Evolutionary conservation across 208 protist genomes (phyloP).

Genomic region (Polymyxa betae): DNA sequence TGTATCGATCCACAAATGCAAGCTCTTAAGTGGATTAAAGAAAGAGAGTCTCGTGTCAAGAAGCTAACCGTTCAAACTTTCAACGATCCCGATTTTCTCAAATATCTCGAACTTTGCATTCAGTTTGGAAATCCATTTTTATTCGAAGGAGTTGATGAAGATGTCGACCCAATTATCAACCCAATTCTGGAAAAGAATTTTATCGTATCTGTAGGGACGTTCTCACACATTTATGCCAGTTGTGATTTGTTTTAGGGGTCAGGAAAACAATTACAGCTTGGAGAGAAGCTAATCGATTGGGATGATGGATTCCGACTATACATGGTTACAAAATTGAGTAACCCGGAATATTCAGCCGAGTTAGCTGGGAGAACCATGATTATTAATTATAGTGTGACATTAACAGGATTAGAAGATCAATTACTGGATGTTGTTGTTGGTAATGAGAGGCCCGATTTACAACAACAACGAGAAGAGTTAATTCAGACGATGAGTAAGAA

Average conservation of each 20-base stretch:
- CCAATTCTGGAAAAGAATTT: slow-evolving; percentile 93
- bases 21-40: slow-evolving; percentile 97
- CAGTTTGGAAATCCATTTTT: slow-evolving; percentile 96
- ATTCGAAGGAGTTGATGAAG: slow-evolving; percentile 97
- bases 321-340: slow-evolving; percentile 95
- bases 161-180: slow-evolving; percentile 97
- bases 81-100: slow-evolving; percentile 93
- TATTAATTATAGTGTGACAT: slow-evolving; percentile 98
- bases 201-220: background rate
- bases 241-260: slow-evolving; percentile 52
- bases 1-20: slow-evolving; percentile 99
- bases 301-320: slow-evolving; percentile 89
- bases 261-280: slow-evolving; percentile 62
- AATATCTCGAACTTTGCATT: slow-evolving; percentile 93
- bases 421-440: slow-evolving; percentile 96
- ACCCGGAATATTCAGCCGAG: slow-evolving; percentile 96
- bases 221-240: background rate
- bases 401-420: slow-evolving; percentile 95
- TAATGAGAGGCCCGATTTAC: slow-evolving; percentile 92
- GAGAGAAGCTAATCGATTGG: slow-evolving; percentile 93
- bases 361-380: slow-evolving; percentile 95
- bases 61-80: slow-evolving; percentile 90
- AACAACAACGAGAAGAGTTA: slow-evolving; percentile 89
- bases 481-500: slow-evolving; percentile 95
- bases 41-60: slow-evolving; percentile 80